Evolutionary conservation across 768 basidiomycete species (phyloP).

Genomic region (Psilocybe tampanensis): DNA sequence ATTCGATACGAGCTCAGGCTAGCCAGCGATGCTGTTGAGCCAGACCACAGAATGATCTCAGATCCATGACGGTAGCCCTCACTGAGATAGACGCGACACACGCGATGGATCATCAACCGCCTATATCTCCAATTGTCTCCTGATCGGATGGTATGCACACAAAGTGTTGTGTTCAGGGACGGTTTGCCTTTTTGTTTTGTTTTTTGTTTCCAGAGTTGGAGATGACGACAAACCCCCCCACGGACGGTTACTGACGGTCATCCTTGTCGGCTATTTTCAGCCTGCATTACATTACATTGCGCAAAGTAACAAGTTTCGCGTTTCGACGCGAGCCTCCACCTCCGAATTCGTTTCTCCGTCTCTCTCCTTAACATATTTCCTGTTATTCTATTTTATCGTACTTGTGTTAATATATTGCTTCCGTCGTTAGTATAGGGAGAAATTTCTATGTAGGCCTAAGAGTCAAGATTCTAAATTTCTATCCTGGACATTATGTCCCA

Average conservation of each 20-base stretch:
- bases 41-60: too few relatives aligned
- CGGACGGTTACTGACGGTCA: slow-evolving; percentile 10
- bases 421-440: not conserved
- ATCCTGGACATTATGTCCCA: not conserved
- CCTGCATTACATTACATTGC: not conserved
- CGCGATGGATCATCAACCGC: too few relatives aligned
- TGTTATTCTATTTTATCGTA: too few relatives aligned
- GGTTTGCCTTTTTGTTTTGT: not conserved
- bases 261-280: not conserved
- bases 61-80: too few relatives aligned
- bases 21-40: too few relatives aligned
- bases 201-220: not conserved
- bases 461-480: not conserved
- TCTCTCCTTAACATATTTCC: too few relatives aligned
- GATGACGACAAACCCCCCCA: not conserved
- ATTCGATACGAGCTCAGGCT: too few relatives aligned
- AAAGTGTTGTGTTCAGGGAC: not conserved
- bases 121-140: not conserved
- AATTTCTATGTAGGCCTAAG: not conserved
- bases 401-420: not conserved
- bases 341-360: not conserved
- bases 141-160: not conserved
- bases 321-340: not conserved
- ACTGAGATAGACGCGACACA: too few relatives aligned
- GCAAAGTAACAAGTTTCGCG: not conserved